Evolutionary conservation across 2,329 filamentous ascomycete species (phyloP).

Genomic region (Corynespora cassiicola): DNA sequence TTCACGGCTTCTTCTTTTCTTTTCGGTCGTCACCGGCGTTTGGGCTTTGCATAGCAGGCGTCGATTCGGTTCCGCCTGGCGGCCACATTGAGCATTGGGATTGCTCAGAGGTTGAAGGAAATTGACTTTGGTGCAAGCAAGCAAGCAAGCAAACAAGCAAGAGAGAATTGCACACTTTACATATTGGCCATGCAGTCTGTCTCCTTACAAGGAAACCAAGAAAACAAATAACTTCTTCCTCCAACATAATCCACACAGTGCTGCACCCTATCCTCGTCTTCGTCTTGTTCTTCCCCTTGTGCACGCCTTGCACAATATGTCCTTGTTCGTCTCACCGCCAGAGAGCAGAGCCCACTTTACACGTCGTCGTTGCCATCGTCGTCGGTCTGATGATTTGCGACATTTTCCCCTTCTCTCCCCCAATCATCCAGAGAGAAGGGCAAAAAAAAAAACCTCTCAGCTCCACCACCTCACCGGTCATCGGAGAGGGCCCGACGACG

Average conservation of each 20-base stretch:
- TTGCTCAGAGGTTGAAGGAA: neutral
- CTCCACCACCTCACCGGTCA: too few species aligned
- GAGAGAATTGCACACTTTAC: conserved; percentile 1
- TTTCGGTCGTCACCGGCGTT: too few species aligned
- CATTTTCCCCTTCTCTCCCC: too few species aligned
- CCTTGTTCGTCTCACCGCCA: too few species aligned
- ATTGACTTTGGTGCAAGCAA: neutral
- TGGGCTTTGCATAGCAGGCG: conserved; percentile 7
- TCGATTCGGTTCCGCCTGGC: conserved; percentile 3
- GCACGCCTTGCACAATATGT: neutral
- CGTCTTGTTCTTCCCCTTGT: conserved; percentile 1
- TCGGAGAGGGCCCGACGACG: too few species aligned
- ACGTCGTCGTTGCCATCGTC: conserved; percentile 60
- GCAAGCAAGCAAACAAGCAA: conserved; percentile 8
- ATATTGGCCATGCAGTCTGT: conserved; percentile 3
- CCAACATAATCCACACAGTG: conserved; percentile 15
- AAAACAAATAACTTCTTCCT: conserved; percentile 12
- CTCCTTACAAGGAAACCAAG: conserved; percentile 10
- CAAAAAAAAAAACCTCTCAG: too few species aligned
- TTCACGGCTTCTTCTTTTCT: neutral
- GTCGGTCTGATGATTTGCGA: too few species aligned
- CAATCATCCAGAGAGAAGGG: too few species aligned
- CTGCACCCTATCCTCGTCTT: conserved; percentile 10
- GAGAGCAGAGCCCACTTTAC: neutral
- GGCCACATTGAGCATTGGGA: neutral